Evolutionary conservation across 1,139 yeast genomes (phyloP).

Genomic region (Saccharomycopsis crataegensis): DNA sequence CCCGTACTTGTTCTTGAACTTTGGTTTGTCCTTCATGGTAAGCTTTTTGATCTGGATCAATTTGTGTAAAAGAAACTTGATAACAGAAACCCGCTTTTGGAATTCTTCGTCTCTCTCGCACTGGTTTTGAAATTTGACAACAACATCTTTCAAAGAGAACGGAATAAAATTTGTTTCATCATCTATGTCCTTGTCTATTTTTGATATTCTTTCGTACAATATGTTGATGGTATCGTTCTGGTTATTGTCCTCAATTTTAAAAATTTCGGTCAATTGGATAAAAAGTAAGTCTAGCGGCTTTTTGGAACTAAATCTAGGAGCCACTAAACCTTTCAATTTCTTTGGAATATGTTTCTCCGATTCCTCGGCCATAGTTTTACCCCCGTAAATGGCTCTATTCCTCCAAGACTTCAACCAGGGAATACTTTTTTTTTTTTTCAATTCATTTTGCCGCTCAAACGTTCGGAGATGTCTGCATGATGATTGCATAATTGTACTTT

Average conservation of each 20-base stretch:
- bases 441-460: no score
- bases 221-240: neutral
- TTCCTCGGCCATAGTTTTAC: neutral
- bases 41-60: slow-evolving; percentile 34
- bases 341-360: neutral
- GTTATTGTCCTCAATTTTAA: neutral
- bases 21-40: slow-evolving; percentile 27
- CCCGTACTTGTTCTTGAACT: slow-evolving; percentile 32
- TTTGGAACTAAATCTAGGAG: slow-evolving; percentile 17
- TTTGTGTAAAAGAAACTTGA: slow-evolving; percentile 29
- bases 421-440: no score
- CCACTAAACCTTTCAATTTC: slow-evolving; percentile 17
- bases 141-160: neutral
- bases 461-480: no score
- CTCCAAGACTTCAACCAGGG: neutral
- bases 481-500: no score
- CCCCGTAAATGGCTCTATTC: neutral
- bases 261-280: slow-evolving; percentile 6
- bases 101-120: slow-evolving; percentile 3
- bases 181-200: neutral
- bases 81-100: slow-evolving; percentile 25
- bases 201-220: neutral
- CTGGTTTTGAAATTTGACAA: neutral
- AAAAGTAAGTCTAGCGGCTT: slow-evolving; percentile 18
- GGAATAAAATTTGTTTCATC: neutral